phyloP scores from a whole-genome alignment of 106 monocot species.

The Allium sativum region DNA sequence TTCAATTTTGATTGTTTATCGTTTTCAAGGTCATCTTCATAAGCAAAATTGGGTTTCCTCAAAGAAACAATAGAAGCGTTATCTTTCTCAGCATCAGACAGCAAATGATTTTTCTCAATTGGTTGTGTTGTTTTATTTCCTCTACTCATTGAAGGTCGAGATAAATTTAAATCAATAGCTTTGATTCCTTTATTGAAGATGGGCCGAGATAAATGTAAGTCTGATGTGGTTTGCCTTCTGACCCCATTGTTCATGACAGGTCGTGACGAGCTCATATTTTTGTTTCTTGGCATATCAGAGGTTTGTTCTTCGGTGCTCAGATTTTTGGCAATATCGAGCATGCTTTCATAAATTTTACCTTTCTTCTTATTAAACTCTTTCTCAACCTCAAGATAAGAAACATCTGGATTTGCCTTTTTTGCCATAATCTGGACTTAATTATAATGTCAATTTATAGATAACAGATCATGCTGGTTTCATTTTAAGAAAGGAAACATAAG shows the following conservation, averaged over 20 bases:
- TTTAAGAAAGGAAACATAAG: too few relatives aligned
- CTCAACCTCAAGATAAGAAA: constrained; percentile 67
- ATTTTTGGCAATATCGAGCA: constrained; percentile 12
- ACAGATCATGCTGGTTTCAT: too few relatives aligned
- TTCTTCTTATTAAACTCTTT: constrained; percentile 54
- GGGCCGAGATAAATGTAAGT: constrained; percentile 27
- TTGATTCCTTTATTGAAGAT: constrained; percentile 11
- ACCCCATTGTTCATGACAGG: constrained; percentile 20
- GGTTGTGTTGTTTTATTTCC: constrained; percentile 6
- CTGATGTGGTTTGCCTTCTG: not conserved
- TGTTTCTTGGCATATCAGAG: constrained; percentile 3
- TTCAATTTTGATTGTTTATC: constrained; percentile 32
- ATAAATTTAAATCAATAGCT: constrained; percentile 13
- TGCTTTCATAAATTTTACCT: constrained; percentile 25
- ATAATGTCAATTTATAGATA: too few relatives aligned
- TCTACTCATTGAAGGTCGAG: constrained; percentile 23
- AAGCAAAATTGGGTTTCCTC: constrained; percentile 47
- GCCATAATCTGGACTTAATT: constrained; percentile 42
- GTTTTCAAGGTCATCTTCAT: constrained; percentile 38
- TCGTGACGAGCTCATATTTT: constrained; percentile 15
- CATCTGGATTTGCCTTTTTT: constrained; percentile 61
- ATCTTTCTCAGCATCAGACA: constrained; percentile 4
- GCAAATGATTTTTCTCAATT: constrained; percentile 5
- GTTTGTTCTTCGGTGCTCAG: constrained; percentile 3
- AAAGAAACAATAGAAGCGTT: constrained; percentile 23